Evolutionary conservation across 2,329 filamentous ascomycete species (phyloP).

Genomic region (Zymoseptoria crescenta): DNA sequence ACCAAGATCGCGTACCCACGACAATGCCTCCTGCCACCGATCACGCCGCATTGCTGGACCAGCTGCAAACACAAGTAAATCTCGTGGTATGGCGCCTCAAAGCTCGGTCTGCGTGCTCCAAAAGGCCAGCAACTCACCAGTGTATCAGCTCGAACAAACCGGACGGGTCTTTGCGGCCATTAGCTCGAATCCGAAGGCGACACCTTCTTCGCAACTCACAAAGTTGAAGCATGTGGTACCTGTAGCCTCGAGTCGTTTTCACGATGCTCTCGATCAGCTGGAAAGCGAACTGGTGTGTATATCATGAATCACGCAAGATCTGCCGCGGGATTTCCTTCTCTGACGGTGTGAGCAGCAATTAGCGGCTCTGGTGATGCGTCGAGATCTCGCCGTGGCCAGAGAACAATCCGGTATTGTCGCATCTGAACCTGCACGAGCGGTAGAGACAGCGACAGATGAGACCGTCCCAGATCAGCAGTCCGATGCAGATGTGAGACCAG

Average conservation of each 20-base stretch:
- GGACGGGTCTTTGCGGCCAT: conserved; percentile 40
- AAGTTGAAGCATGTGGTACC: conserved; percentile 34
- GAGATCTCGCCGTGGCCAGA: conserved; percentile 28
- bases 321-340: neutral
- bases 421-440: neutral
- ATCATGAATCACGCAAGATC: neutral
- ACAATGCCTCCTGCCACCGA: conserved; percentile 12
- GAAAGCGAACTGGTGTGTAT: conserved; percentile 38
- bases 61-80: conserved; percentile 42
- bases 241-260: conserved; percentile 36
- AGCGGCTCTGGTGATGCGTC: conserved; percentile 28
- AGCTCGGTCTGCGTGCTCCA: neutral
- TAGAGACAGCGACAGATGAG: neutral
- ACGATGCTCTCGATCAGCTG: conserved; percentile 45
- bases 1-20: neutral
- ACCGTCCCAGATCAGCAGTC: neutral
- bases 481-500: neutral
- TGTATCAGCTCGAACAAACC: conserved; percentile 34
- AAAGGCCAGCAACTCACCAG: conserved; percentile 3
- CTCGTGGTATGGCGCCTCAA: conserved; percentile 33
- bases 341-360: conserved; percentile 20
- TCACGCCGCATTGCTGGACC: conserved; percentile 31
- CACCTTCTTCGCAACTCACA: conserved; percentile 24
- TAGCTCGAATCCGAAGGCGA: conserved; percentile 20
- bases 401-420: conserved; percentile 12